Evolutionary conservation across 1,284 basidiomycete species (phyloP).

Genomic region (Fomitopsis schrenkii): DNA sequence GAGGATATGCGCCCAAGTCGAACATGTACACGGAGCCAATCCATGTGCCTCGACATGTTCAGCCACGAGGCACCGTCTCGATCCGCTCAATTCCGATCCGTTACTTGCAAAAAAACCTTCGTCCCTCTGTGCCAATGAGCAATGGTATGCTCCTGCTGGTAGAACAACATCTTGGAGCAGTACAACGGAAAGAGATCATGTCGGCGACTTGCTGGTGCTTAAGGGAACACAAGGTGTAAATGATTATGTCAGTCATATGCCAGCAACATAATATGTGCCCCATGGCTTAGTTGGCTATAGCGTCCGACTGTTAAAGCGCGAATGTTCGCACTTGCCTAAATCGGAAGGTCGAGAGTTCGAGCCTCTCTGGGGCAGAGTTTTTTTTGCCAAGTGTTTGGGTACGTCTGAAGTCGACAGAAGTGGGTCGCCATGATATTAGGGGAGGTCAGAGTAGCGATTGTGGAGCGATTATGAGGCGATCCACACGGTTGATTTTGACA

Average conservation of each 20-base stretch:
- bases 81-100: not conserved
- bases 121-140: too few relatives aligned
- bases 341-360: constrained; percentile 78
- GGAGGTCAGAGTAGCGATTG: not conserved
- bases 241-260: too few relatives aligned
- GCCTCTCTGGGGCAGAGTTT: constrained; percentile 60
- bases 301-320: constrained; percentile 66
- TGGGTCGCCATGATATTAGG: not conserved
- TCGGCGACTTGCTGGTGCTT: too few relatives aligned
- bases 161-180: too few relatives aligned
- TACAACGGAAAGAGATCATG: too few relatives aligned
- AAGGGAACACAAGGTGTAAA: too few relatives aligned
- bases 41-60: not conserved
- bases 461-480: not conserved
- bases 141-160: too few relatives aligned
- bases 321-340: constrained; percentile 53
- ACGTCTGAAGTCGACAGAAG: too few relatives aligned
- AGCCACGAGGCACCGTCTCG: not conserved
- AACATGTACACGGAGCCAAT: not conserved
- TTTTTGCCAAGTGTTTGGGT: not conserved
- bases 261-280: constrained; percentile 44
- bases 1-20: not conserved
- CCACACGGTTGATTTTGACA: not conserved
- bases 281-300: constrained; percentile 81
- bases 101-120: too few relatives aligned